Conservation (phyloP, 352 stramenopile genomes). For the Pythium utonaiense region DNA sequence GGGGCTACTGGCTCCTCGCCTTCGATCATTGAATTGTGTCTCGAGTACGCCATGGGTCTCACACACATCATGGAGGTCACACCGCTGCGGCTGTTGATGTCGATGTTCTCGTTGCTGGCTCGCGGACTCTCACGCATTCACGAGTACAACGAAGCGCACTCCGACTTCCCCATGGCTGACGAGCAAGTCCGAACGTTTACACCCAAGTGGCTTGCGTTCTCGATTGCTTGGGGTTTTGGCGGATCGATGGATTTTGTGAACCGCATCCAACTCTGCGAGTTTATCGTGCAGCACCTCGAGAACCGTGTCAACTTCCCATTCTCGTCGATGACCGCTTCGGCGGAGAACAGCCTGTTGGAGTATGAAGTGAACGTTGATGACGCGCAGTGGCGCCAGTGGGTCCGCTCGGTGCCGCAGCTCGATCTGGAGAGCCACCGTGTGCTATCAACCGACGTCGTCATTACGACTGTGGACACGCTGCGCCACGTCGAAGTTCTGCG, state of each 20-base stretch:
- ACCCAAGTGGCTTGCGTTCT: conserved; percentile 97
- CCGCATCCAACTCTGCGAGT: conserved; percentile 90
- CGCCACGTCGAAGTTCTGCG: conserved; percentile 97
- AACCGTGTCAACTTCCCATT: conserved; percentile 87
- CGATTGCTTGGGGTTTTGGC: conserved; percentile 98
- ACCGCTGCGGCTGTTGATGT: conserved; percentile 93
- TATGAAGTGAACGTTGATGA: conserved; percentile 97
- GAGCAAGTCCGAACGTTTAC: conserved; percentile 97
- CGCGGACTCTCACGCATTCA: conserved; percentile 93
- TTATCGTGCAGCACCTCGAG: conserved; percentile 85
- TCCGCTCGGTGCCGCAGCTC: conserved; percentile 93
- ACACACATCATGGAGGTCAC: conserved; percentile 96
- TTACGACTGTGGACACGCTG: conserved; percentile 99
- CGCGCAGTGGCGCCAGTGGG: conserved; percentile 96
- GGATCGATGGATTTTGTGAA: conserved; percentile 94
- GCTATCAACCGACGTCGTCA: conserved; percentile 96
- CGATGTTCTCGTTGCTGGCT: conserved; percentile 94
- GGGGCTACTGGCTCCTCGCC: conserved; percentile 33
- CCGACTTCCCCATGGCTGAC: conserved; percentile 96
- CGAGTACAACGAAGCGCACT: conserved; percentile 99
- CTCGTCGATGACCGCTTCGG: conserved; percentile 35
- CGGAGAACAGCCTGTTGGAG: conserved; percentile 90
- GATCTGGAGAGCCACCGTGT: conserved; percentile 98
- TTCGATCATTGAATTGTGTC: conserved; percentile 89
- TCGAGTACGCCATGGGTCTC: conserved; percentile 91